Evolutionary conservation across 108 stramenopile species (phyloP).

Genomic region (Stephanodiscus triporus): DNA sequence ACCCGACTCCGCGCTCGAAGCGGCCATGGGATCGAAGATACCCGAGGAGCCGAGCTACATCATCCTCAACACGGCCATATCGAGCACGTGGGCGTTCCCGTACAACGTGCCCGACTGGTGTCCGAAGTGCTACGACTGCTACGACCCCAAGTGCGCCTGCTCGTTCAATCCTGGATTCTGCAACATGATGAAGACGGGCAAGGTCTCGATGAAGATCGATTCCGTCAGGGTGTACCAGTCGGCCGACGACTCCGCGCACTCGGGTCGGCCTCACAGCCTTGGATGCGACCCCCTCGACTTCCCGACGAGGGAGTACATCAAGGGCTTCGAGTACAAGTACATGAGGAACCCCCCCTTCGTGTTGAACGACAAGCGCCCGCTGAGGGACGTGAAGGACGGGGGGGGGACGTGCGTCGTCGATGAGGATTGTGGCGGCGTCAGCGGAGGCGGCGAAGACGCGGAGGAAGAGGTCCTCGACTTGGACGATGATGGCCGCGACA

Average conservation of each 20-base stretch:
- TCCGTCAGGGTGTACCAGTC: constrained; percentile 90
- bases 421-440: constrained; percentile 81
- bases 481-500: constrained; percentile 9
- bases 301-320: constrained; percentile 89
- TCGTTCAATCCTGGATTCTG: constrained; percentile 88
- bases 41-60: constrained; percentile 93
- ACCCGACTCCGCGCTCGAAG: constrained; percentile 61
- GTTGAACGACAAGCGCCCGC: constrained; percentile 70
- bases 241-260: constrained; percentile 68
- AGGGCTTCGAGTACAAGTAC: constrained; percentile 85
- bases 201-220: constrained; percentile 85
- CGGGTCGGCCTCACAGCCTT: constrained; percentile 71
- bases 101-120: constrained; percentile 81
- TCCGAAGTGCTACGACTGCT: constrained; percentile 87
- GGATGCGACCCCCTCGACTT: constrained; percentile 89
- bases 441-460: constrained; percentile 38
- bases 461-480: constrained; percentile 47
- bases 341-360: constrained; percentile 80
- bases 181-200: constrained; percentile 76
- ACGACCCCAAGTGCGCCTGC: constrained; percentile 87
- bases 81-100: constrained; percentile 96
- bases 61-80: constrained; percentile 93
- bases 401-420: constrained; percentile 78
- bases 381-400: constrained; percentile 69
- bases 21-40: constrained; percentile 86